phyloP scores from a whole-genome alignment of 148 eudicot species.

The Rhododendron henanense region DNA sequence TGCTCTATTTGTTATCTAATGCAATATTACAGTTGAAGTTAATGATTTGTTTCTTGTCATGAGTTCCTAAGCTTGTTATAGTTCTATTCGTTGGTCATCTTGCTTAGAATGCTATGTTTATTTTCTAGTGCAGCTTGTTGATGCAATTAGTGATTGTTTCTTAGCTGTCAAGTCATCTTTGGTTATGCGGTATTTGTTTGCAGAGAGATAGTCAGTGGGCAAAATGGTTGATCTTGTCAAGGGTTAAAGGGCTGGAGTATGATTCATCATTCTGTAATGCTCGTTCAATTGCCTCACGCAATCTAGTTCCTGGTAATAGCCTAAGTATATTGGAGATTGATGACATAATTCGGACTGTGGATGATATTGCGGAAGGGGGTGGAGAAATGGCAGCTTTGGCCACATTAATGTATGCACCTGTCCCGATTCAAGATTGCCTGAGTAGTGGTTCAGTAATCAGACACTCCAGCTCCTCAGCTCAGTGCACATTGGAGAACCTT shows the following conservation, averaged over 20 bases:
- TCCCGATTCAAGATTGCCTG: slow-evolving; percentile 80
- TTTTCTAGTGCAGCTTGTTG: neutral
- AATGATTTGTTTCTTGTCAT: neutral
- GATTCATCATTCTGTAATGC: slow-evolving; percentile 95
- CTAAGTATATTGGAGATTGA: slow-evolving; percentile 50
- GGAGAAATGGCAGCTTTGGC: slow-evolving; percentile 92
- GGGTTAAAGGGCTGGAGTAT: slow-evolving; percentile 86
- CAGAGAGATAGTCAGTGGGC: slow-evolving; percentile 96
- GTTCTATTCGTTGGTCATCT: neutral
- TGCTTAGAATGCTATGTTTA: neutral
- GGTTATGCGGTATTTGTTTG: slow-evolving; percentile 14
- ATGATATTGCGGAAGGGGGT: slow-evolving; percentile 95
- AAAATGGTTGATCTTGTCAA: slow-evolving; percentile 79
- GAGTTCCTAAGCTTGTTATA: neutral
- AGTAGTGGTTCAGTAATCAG: slow-evolving; percentile 81
- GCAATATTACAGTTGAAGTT: neutral
- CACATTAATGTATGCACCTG: slow-evolving; percentile 84
- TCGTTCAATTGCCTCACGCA: slow-evolving; percentile 62
- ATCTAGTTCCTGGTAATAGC: slow-evolving; percentile 41
- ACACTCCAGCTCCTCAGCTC: slow-evolving; percentile 62
- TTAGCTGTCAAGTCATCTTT: slow-evolving; percentile 9
- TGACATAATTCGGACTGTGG: slow-evolving; percentile 77
- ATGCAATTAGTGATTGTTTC: neutral
- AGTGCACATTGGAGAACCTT: slow-evolving; percentile 96
- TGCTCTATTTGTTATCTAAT: neutral